These are phyloP conservation scores for Trametes coccinea DNA, from an alignment of 768 basidiomycete species.

Conservation along the genomic window DNA sequence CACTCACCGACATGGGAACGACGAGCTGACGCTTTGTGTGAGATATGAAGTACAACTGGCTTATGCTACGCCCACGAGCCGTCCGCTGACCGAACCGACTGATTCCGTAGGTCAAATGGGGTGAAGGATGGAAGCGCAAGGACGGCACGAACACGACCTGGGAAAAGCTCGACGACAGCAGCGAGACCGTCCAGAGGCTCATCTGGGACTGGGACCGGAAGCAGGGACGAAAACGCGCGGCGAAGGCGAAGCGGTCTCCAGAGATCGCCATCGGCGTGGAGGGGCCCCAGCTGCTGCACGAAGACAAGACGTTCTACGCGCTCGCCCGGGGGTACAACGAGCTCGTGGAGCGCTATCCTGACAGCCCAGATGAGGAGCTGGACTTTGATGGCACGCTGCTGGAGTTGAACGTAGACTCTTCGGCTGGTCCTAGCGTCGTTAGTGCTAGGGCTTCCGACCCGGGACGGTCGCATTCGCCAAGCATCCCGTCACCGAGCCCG, in stretches of 20 bases:
- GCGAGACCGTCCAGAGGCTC: conserved; percentile 22
- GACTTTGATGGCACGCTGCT: conserved; percentile 6
- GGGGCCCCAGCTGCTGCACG: conserved; percentile 40
- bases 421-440: not conserved
- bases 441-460: not conserved
- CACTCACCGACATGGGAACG: not conserved
- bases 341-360: conserved; percentile 4
- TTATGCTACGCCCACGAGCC: not conserved
- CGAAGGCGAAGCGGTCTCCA: conserved; percentile 33
- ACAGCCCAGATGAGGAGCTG: not conserved
- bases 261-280: conserved; percentile 43
- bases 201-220: conserved; percentile 37
- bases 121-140: conserved; percentile 44
- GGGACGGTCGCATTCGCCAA: not conserved
- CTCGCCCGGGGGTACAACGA: conserved; percentile 15
- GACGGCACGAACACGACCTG: conserved; percentile 61
- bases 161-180: conserved; percentile 33
- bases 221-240: conserved; percentile 34
- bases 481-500: not conserved
- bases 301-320: conserved; percentile 31
- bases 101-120: conserved; percentile 49
- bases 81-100: not conserved
- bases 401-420: not conserved
- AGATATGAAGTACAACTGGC: conserved; percentile 19
- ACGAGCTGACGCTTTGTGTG: not conserved